Percentiles rank a stretch among this genome's conserved stretches.
Conservation (phyloP, 2,329 filamentous ascomycete species). For the Magnaporthiopsis rhizophila region DNA sequence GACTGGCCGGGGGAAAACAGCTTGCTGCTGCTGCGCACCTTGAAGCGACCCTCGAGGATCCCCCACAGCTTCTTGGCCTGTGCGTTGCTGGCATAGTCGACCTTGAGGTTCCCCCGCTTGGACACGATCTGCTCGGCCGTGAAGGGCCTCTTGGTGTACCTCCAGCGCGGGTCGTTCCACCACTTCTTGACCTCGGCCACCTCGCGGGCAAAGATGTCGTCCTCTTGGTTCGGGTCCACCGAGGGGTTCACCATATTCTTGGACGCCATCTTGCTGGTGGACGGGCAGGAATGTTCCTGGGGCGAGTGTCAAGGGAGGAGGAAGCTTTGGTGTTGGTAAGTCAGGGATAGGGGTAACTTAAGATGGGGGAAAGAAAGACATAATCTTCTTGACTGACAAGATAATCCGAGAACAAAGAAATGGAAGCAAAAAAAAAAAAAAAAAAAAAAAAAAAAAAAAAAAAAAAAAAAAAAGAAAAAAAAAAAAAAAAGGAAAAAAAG, state of each 20-base stretch:
- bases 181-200: conserved; percentile 85
- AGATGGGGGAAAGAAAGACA: conserved; percentile 11
- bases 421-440: conserved; percentile 9
- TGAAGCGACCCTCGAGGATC: conserved; percentile 78
- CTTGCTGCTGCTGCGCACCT: conserved; percentile 41
- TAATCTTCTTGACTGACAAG: not conserved
- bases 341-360: too few relatives aligned
- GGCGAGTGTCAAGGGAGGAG: not conserved
- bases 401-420: conserved; percentile 9
- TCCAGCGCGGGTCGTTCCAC: conserved; percentile 91
- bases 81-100: conserved; percentile 83
- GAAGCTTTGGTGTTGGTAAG: not conserved
- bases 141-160: conserved; percentile 84
- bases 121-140: conserved; percentile 95
- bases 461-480: too few relatives aligned
- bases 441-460: too few relatives aligned
- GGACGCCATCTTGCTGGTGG: conserved; percentile 41
- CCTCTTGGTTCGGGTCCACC: conserved; percentile 49
- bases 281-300: not conserved
- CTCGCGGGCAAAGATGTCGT: conserved; percentile 68
- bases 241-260: conserved; percentile 55
- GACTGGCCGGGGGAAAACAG: too few relatives aligned
- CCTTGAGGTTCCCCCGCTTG: conserved; percentile 84
- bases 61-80: conserved; percentile 93
- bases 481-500: too few relatives aligned